Percentiles rank a stretch among this genome's conserved stretches.
Conservation (phyloP, 495 filamentous ascomycete species). For the Stereocaulon alpinum region DNA sequence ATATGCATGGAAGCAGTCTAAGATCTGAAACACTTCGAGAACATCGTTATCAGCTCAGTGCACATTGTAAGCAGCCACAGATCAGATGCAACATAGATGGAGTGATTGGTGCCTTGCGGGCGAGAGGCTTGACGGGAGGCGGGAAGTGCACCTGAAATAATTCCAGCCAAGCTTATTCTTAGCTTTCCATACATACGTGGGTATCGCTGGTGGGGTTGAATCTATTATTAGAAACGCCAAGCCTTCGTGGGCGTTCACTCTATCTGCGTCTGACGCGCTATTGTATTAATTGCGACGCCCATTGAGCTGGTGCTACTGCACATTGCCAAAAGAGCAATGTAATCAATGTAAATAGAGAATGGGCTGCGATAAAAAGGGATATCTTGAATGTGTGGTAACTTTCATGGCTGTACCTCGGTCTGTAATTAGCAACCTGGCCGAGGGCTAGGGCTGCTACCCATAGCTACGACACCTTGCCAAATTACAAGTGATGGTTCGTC, state of each 20-base stretch:
- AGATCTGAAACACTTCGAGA: slow-evolving; percentile 4
- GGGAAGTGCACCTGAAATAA: background rate
- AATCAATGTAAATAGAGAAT: background rate
- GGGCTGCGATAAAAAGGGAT: background rate
- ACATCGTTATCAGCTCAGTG: background rate
- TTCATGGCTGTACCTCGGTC: background rate
- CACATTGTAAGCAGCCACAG: slow-evolving; percentile 1
- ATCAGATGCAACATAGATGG: background rate
- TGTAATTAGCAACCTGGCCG: background rate
- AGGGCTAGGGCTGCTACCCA: background rate
- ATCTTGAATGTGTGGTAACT: background rate
- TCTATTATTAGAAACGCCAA: background rate
- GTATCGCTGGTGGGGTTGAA: background rate
- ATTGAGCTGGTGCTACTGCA: background rate
- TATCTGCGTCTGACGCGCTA: background rate
- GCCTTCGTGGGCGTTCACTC: background rate
- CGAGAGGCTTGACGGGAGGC: background rate
- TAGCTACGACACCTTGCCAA: too few relatives aligned
- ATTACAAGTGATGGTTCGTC: too few relatives aligned
- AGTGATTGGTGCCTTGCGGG: background rate
- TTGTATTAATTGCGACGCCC: background rate
- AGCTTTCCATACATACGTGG: background rate
- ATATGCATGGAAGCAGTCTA: background rate
- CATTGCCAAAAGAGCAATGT: background rate
- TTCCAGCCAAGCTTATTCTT: background rate